phyloP scores from a whole-genome alignment of 441 rosid species.

The Pelargonium citronellum region DNA sequence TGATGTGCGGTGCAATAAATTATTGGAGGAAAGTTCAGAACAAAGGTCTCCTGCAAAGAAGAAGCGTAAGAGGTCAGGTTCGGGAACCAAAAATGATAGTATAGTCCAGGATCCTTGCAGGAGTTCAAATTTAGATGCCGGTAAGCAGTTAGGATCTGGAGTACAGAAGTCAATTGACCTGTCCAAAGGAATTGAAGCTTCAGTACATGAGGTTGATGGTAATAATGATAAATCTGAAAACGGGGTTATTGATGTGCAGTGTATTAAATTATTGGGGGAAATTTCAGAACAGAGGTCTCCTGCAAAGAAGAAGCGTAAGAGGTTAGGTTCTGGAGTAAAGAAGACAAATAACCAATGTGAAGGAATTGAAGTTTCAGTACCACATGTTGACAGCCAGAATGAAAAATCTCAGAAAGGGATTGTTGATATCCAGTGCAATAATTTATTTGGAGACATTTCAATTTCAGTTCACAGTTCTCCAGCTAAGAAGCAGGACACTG shows the following conservation, averaged over 20 bases:
- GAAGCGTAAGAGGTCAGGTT: constrained; percentile 18
- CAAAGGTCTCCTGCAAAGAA: constrained; percentile 25
- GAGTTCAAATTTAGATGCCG: constrained; percentile 17
- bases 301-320: constrained; percentile 2
- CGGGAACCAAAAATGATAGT: constrained; percentile 4
- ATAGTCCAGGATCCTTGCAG: constrained; percentile 8
- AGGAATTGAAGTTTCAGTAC: not conserved
- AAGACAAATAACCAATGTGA: not conserved
- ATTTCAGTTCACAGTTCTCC: not conserved
- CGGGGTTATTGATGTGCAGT: constrained; percentile 5
- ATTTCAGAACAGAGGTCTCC: not conserved
- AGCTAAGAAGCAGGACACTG: not conserved
- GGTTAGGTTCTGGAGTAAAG: not conserved
- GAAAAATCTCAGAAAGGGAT: not conserved
- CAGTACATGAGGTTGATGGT: constrained; percentile 14
- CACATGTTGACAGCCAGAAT: not conserved
- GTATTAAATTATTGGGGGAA: not conserved
- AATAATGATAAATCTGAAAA: constrained; percentile 14
- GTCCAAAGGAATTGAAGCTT: constrained; percentile 17
- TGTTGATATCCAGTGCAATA: not conserved
- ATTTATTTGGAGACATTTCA: not conserved
- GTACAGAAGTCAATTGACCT: constrained; percentile 11
- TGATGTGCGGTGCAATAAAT: constrained; percentile 8
- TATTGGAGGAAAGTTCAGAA: constrained; percentile 20
- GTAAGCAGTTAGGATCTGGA: constrained; percentile 12